Conservation (phyloP, 179 eudicot genomes). For the Beta macrorhiza region DNA sequence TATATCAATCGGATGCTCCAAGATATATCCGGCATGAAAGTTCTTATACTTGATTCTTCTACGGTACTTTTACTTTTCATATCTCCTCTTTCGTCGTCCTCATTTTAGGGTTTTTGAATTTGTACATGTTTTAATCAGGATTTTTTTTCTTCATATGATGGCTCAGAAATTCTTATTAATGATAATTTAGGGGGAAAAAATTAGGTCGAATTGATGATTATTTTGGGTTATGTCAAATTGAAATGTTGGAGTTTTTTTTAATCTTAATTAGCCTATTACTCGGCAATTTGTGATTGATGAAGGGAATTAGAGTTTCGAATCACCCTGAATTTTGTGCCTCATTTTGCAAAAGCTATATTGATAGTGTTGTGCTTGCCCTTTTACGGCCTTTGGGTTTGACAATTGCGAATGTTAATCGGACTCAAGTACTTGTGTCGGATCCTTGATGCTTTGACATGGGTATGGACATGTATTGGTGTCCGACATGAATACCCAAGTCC, state of each 20-base stretch:
- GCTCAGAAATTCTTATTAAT: background rate
- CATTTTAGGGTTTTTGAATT: background rate
- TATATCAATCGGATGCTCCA: constrained; percentile 81
- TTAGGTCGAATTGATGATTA: background rate
- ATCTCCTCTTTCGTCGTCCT: background rate
- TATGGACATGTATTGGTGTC: no score
- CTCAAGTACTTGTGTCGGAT: no score
- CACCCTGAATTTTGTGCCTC: background rate
- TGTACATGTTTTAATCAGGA: background rate
- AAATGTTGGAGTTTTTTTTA: background rate
- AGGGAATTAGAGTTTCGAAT: background rate
- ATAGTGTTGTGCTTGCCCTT: background rate
- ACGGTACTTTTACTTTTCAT: constrained; percentile 46
- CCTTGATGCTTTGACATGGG: no score
- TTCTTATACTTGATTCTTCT: constrained; percentile 75
- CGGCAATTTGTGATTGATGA: background rate
- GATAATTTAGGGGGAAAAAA: background rate
- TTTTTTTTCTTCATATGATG: background rate
- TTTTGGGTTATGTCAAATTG: background rate
- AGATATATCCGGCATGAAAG: constrained; percentile 90
- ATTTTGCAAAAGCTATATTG: background rate
- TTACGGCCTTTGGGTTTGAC: background rate
- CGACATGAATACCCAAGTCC: no score
- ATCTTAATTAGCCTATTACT: background rate
- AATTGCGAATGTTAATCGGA: no score